Base-by-base conservation (phyloP, 2,329 filamentous ascomycete genomes). In the Diplodia corticola region DNA sequence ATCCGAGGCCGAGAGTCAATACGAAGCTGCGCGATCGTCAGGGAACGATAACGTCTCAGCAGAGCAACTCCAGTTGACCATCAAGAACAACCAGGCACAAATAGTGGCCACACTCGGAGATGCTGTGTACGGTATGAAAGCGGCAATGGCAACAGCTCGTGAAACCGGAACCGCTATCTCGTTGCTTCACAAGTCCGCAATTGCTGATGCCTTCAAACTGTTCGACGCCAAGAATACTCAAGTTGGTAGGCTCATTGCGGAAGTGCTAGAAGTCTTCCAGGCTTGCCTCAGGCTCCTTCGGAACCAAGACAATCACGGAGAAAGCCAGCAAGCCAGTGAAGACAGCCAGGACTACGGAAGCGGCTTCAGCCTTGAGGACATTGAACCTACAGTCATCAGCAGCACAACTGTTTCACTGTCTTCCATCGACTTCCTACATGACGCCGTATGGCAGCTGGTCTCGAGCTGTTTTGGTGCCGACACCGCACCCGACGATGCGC, bases 311-410 rank as follows among this genome's bases (percentile, higher is more conserved):
- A 35, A 68, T n/a, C 63, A 73, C n/a, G 64, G 67, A 15, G 72
- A 79, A 28, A 70, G 70, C 5, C 77, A 80, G 49, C 63, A 69
- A 22, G 69, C 63, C 13, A 84, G 80, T 64, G 86, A 88, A 63
- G 87, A 89, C 63, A 89, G 86, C 69, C 87, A 89, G 72, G 86
- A 89, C 54, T 89, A 87, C 70, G 86, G 86, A 33, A 85, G 87
- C 67, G 86, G 83, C 77, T 78, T 81, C 24, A 85, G 80, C 22
- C 77, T 88, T 59, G 82, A 85, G 66, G 82, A 84, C 7, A 74
- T 77, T 71, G 76, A 30, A 28, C 46, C 30, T 12, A 57, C 20
- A 10, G 44, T 22, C 1, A 54, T 13, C 37, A 65, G 15, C 46
- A 64, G 55, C n/a, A n/a, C 40, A 70, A 53, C 63, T 66, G 65